Evolutionary conservation across 495 filamentous ascomycete genomes (phyloP), one percentile per base, ranked within the genome.

Genomic region (Lophium mytilinum): DNA sequence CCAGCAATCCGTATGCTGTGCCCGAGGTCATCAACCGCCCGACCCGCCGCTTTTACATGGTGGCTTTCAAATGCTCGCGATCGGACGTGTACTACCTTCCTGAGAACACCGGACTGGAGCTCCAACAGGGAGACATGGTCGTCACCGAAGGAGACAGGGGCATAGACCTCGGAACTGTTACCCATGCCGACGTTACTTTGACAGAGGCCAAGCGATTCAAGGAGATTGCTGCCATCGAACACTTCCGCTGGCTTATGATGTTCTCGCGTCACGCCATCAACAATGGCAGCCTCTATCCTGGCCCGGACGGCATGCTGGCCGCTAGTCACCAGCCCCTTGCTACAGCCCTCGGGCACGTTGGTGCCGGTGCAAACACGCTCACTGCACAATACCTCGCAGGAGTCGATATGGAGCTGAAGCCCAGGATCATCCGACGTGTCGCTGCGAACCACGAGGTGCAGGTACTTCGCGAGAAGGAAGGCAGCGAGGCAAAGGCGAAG

Each of bases 131-230:
- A 35, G 93, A 98, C 68, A 73, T 97, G 52, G 94, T 98, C 50
- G 96, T 97, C 59, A 91, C 96, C 34, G 93, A 98, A 72, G 93
- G 93, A 12, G 93, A 98, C 68, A 88, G 93, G 52, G 93, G 93
- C 17, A 94, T 88, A 9, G 94, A 98, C 66, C 81, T 98, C 53
- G 94, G 93, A 9, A 95, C 90, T n/a, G 90, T 98, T 30, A 82
- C 85, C 40, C 81, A 84, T 58, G 85, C 89, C 40, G 90, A 92
- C 63, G 80, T 96, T 37, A 84, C 87, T 21, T 86, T 88, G 76
- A 81, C 86, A 55, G 80, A 85, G 50, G 93, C 94, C 0, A 90
- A 92, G 59, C 84, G 92, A 43, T 72, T 89, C 61, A 95, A 95
- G 68, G 88, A 95, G 53, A 81, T 88, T 52, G 93, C 88, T 63